Percentiles rank a stretch among this genome's conserved stretches.
Evolutionary conservation across 2,329 filamentous ascomycete genomes (phyloP).

Genomic region (Botrytis paeoniae): DNA sequence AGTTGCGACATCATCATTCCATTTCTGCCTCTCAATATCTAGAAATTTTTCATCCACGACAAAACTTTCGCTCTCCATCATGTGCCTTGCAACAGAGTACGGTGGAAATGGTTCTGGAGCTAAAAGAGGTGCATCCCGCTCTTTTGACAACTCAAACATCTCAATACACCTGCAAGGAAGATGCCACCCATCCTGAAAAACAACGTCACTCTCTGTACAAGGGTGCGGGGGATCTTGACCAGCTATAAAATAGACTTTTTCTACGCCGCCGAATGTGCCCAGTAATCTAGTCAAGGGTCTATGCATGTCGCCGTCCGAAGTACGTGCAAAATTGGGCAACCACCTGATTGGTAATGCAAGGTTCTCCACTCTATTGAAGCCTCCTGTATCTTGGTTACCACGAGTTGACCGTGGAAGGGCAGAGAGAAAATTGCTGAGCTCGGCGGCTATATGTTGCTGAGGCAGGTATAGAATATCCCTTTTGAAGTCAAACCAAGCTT

Average conservation of each 20-base stretch:
- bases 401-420: background rate
- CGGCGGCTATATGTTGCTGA: background rate
- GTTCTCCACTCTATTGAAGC: background rate
- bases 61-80: background rate
- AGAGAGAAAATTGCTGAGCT: background rate
- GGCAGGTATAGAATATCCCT: background rate
- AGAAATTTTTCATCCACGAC: background rate
- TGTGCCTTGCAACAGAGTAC: background rate
- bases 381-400: background rate
- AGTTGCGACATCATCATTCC: background rate
- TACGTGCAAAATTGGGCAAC: background rate
- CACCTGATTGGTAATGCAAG: background rate
- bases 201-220: background rate
- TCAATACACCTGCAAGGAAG: background rate
- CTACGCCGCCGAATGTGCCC: background rate
- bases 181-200: background rate
- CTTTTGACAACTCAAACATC: background rate
- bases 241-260: background rate
- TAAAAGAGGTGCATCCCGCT: background rate
- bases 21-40: background rate
- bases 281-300: background rate
- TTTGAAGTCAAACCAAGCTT: background rate
- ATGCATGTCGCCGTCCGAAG: background rate
- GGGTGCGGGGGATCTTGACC: background rate
- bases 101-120: background rate